phyloP scores from a whole-genome alignment of 2,329 filamentous ascomycete species.

The Piedraia hortae region DNA sequence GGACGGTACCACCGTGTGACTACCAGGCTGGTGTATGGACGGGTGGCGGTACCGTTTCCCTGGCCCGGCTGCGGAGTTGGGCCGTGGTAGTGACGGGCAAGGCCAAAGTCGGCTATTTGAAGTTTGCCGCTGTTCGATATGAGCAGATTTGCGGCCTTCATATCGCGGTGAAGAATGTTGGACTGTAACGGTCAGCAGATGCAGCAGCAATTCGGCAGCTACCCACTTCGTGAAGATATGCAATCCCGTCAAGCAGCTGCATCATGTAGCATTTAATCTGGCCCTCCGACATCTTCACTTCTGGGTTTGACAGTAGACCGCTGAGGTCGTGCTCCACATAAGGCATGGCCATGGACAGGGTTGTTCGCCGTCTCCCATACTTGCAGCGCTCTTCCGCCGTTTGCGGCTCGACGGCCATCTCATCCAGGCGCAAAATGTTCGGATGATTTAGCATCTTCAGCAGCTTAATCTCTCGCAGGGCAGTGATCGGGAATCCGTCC shows the following conservation, averaged over 20 bases:
- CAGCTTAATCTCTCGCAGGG: constrained; percentile 88
- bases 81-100: constrained; percentile 82
- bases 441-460: constrained; percentile 80
- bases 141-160: constrained; percentile 94
- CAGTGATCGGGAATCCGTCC: constrained; percentile 96
- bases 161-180: constrained; percentile 77
- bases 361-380: constrained; percentile 31
- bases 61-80: constrained; percentile 45
- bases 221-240: constrained; percentile 55
- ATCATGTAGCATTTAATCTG: constrained; percentile 97
- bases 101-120: constrained; percentile 90
- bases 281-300: constrained; percentile 58
- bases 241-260: constrained; percentile 68
- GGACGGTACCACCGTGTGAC: constrained; percentile 94
- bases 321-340: constrained; percentile 99
- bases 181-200: constrained; percentile 7
- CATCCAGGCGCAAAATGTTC: constrained; percentile 66
- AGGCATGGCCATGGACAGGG: constrained; percentile 95
- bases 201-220: not conserved
- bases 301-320: constrained; percentile 80
- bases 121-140: constrained; percentile 85
- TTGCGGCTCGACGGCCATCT: constrained; percentile 86
- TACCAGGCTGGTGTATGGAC: constrained; percentile 89
- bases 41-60: constrained; percentile 56
- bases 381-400: constrained; percentile 16